A percentile compares a stretch with the other conserved stretches of the same genome.
These are phyloP conservation scores for Ophiostoma angusticollis DNA, from an alignment of 2,329 filamentous ascomycete species.

Conservation along the genomic window DNA sequence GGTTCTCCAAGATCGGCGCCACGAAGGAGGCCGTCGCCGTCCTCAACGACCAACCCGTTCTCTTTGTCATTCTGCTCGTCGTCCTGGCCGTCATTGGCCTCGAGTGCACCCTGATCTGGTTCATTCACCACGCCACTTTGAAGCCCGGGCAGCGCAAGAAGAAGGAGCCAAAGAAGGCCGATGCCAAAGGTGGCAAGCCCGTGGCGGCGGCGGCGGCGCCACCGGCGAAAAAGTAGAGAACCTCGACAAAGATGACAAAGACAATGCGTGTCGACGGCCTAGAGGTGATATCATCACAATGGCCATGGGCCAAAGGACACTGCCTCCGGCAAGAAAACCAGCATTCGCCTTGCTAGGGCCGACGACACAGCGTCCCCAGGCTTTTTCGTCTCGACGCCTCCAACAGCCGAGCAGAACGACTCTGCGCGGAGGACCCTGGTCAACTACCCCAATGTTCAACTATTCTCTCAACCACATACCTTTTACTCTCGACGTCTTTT, in stretches of 20 bases:
- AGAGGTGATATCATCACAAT: no score
- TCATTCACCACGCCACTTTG: slow-evolving; percentile 46
- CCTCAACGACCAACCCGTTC: slow-evolving; percentile 47
- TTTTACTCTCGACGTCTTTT: background rate
- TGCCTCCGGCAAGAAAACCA: no score
- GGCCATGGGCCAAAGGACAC: no score
- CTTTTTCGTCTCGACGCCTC: no score
- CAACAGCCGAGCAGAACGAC: no score
- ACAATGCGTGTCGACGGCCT: no score
- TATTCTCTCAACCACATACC: background rate
- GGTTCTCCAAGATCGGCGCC: slow-evolving; percentile 42
- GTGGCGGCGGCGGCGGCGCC: slow-evolving; percentile 21
- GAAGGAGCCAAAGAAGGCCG: slow-evolving; percentile 30
- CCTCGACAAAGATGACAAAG: no score
- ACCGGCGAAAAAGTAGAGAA: slow-evolving; percentile 11
- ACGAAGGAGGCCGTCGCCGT: slow-evolving; percentile 44
- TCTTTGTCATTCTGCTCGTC: slow-evolving; percentile 44
- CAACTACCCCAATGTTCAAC: no score
- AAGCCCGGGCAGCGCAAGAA: slow-evolving; percentile 48
- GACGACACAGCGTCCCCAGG: no score
- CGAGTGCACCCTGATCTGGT: slow-evolving; percentile 38
- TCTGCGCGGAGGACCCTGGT: no score
- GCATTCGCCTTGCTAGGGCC: no score
- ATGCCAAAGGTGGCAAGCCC: slow-evolving; percentile 26
- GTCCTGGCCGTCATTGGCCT: slow-evolving; percentile 37